phyloP scores from a whole-genome alignment of 768 basidiomycete genomes.

The Podaxis pistillaris region DNA sequence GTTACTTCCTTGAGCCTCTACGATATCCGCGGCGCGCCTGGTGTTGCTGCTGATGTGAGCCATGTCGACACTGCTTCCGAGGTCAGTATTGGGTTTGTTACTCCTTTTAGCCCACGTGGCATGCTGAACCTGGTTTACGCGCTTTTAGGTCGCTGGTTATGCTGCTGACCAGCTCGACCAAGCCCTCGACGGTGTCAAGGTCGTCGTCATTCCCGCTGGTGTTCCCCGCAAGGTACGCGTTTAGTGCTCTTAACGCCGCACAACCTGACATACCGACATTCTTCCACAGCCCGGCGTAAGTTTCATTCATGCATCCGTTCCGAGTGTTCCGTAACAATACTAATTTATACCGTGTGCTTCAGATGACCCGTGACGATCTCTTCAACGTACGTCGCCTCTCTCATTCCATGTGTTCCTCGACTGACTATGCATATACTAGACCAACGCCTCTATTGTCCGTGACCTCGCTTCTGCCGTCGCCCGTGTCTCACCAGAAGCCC shows the following conservation, averaged over 20 bases:
- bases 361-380: slow-evolving; percentile 97
- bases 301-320: slow-evolving; percentile 19
- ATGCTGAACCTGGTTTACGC: slow-evolving; percentile 1
- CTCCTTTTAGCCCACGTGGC: slow-evolving; percentile 1
- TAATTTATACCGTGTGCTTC: slow-evolving; percentile 24
- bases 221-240: slow-evolving; percentile 89
- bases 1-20: slow-evolving; percentile 85
- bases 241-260: neutral
- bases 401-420: neutral
- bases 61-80: slow-evolving; percentile 87
- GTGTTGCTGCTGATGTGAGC: slow-evolving; percentile 96
- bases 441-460: slow-evolving; percentile 96
- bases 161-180: slow-evolving; percentile 85
- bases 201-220: slow-evolving; percentile 98
- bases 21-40: slow-evolving; percentile 94
- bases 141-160: slow-evolving; percentile 68
- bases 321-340: slow-evolving; percentile 6
- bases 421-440: slow-evolving; percentile 42
- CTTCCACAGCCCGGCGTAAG: slow-evolving; percentile 76
- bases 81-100: slow-evolving; percentile 41
- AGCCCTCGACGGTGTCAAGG: slow-evolving; percentile 86
- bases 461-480: slow-evolving; percentile 90
- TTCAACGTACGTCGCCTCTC: slow-evolving; percentile 70
- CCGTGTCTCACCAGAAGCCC: slow-evolving; percentile 86
- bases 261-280: slow-evolving; percentile 23